Percentiles rank a stretch among this genome's conserved stretches.
These are phyloP conservation scores for Lasiosphaeriaceae sp. DNA, from an alignment of 495 filamentous ascomycete genomes.

Conservation along the genomic window DNA sequence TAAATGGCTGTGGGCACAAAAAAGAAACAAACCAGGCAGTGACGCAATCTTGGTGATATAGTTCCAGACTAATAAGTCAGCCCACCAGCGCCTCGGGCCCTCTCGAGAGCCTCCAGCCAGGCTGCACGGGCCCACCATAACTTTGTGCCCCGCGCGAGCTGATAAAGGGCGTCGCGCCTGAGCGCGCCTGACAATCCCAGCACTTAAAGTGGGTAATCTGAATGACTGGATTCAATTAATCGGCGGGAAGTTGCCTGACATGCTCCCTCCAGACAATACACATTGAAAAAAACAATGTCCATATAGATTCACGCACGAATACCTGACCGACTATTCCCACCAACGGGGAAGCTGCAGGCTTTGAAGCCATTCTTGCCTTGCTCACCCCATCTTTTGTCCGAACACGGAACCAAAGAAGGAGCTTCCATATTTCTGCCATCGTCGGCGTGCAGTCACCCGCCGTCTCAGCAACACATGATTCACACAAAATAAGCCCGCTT, in stretches of 20 bases:
- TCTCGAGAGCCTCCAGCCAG: too few species aligned
- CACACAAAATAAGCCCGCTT: not conserved
- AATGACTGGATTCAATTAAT: not conserved
- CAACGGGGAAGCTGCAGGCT: not conserved
- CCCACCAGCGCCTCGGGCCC: too few species aligned
- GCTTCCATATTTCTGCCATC: not conserved
- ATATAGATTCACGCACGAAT: not conserved
- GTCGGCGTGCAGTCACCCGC: not conserved
- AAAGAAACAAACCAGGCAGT: slow-evolving; percentile 2
- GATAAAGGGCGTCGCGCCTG: slow-evolving; percentile 22
- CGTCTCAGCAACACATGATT: slow-evolving; percentile 3
- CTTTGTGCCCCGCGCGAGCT: slow-evolving; percentile 22
- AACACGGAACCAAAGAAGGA: not conserved
- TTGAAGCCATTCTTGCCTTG: not conserved
- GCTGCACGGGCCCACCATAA: too few species aligned
- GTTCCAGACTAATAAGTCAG: too few species aligned
- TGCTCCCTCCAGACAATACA: too few species aligned
- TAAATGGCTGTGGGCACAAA: too few species aligned
- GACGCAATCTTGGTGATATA: slow-evolving; percentile 8
- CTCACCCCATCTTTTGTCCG: not conserved
- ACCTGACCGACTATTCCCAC: not conserved
- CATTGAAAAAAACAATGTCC: too few species aligned
- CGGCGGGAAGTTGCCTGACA: not conserved
- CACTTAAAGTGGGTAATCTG: slow-evolving; percentile 3
- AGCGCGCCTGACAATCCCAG: slow-evolving; percentile 24